These are phyloP conservation scores for Hypericum androsaemum DNA, from an alignment of 345 rosid species.

Conservation along the genomic window DNA sequence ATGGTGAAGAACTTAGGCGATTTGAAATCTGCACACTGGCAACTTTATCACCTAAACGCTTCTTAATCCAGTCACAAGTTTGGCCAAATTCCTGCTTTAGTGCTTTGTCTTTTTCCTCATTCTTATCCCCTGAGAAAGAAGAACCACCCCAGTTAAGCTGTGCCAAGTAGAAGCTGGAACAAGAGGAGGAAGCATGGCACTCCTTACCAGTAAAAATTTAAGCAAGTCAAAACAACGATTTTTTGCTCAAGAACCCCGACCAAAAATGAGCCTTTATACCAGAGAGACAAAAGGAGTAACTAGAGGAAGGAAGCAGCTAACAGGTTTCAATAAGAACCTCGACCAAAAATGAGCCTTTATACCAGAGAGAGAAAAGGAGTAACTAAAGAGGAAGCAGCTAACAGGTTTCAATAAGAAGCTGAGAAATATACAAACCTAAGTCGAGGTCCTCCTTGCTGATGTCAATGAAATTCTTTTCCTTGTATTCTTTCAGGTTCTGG, in stretches of 20 bases:
- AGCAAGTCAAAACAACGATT: too few relatives aligned
- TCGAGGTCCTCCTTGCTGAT: slow-evolving; percentile 98
- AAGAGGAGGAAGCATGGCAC: neutral
- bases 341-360: too few relatives aligned
- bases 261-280: too few relatives aligned
- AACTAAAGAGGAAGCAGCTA: too few relatives aligned
- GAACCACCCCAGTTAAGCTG: slow-evolving; percentile 10
- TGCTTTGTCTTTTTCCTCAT: slow-evolving; percentile 76
- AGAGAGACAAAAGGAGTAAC: too few relatives aligned
- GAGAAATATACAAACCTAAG: slow-evolving; percentile 41
- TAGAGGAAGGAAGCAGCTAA: too few relatives aligned
- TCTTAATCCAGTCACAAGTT: slow-evolving; percentile 97
- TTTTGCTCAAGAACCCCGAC: too few relatives aligned
- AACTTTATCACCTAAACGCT: slow-evolving; percentile 73
- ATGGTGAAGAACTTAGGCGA: slow-evolving; percentile 87
- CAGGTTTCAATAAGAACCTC: too few relatives aligned
- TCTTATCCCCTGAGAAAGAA: slow-evolving; percentile 59
- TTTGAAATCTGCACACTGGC: slow-evolving; percentile 85
- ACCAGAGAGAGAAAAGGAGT: too few relatives aligned
- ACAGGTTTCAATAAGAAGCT: too few relatives aligned
- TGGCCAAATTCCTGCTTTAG: slow-evolving; percentile 72
- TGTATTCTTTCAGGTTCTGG: slow-evolving; percentile 81
- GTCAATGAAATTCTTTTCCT: slow-evolving; percentile 90
- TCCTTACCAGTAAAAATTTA: too few relatives aligned
- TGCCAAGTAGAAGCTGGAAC: neutral